phyloP scores from a whole-genome alignment of 208 protist species.

The Trichomonas gallinae region DNA sequence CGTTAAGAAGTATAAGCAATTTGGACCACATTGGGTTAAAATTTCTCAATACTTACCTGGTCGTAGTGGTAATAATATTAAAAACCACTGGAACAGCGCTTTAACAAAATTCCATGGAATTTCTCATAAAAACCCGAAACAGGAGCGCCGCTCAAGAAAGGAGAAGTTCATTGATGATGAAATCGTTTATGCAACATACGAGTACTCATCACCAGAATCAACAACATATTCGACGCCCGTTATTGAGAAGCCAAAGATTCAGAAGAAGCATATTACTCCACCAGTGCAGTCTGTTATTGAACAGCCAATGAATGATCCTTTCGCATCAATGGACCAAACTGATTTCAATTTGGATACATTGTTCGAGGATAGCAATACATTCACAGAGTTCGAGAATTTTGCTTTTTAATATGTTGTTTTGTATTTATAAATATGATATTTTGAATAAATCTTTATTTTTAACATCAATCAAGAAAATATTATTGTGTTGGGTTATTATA shows the following conservation, averaged over 20 bases:
- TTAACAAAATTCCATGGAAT: background rate
- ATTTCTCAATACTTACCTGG: background rate
- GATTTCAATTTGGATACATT: background rate
- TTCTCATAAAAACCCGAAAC: background rate
- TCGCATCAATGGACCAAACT: background rate
- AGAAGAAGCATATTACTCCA: background rate
- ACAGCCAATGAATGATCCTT: background rate
- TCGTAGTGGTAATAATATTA: background rate
- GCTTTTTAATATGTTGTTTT: background rate
- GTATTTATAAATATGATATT: background rate
- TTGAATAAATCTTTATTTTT: too few species aligned
- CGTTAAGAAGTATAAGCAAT: background rate
- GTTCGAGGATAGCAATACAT: background rate
- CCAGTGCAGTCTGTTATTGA: background rate
- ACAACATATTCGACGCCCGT: background rate
- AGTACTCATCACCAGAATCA: background rate
- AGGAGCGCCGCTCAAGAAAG: background rate
- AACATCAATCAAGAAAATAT: too few species aligned
- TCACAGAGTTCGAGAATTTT: background rate
- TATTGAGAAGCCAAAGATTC: background rate
- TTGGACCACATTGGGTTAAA: background rate
- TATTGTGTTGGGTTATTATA: too few species aligned
- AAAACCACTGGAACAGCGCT: background rate
- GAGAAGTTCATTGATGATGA: background rate
- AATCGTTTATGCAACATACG: background rate